A percentile compares a stretch with the other conserved stretches of the same genome.
Conservation (phyloP, 495 filamentous ascomycete genomes). For the Lasiosphaeria ovina region DNA sequence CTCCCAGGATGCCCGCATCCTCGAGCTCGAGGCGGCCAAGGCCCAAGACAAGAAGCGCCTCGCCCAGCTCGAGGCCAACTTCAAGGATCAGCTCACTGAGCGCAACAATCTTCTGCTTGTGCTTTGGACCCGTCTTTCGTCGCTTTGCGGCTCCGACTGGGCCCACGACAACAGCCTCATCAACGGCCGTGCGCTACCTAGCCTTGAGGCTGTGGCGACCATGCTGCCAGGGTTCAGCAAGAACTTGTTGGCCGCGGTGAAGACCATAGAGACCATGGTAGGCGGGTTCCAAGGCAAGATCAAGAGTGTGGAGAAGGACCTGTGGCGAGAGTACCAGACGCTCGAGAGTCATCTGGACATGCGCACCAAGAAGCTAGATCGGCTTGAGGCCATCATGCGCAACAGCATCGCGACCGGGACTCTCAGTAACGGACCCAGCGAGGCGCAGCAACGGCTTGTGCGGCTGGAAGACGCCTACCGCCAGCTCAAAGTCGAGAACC, state of each 20-base stretch:
- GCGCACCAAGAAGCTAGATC: constrained; percentile 82
- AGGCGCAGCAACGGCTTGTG: constrained; percentile 56
- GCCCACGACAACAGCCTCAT: constrained; percentile 84
- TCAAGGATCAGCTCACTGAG: constrained; percentile 82
- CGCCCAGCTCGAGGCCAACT: constrained; percentile 67
- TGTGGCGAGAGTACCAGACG: constrained; percentile 85
- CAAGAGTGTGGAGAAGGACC: constrained; percentile 77
- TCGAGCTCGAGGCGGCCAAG: constrained; percentile 76
- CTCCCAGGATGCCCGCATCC: constrained; percentile 76
- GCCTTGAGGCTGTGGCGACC: constrained; percentile 75
- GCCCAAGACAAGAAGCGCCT: constrained; percentile 73
- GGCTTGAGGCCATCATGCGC: constrained; percentile 72
- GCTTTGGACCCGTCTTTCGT: constrained; percentile 82
- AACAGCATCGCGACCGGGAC: constrained; percentile 46
- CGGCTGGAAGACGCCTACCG: constrained; percentile 79
- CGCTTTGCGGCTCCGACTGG: constrained; percentile 90
- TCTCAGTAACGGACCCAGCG: constrained; percentile 31
- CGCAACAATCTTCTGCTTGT: constrained; percentile 82
- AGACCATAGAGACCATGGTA: constrained; percentile 80
- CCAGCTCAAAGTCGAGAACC: constrained; percentile 78
- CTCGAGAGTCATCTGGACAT: constrained; percentile 77
- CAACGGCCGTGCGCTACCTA: constrained; percentile 75
- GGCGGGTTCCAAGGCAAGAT: constrained; percentile 77
- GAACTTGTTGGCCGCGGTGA: constrained; percentile 82
- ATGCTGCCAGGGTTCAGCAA: constrained; percentile 82